phyloP scores from a whole-genome alignment of 2,329 filamentous ascomycete genomes.

The Colletotrichum lini region DNA sequence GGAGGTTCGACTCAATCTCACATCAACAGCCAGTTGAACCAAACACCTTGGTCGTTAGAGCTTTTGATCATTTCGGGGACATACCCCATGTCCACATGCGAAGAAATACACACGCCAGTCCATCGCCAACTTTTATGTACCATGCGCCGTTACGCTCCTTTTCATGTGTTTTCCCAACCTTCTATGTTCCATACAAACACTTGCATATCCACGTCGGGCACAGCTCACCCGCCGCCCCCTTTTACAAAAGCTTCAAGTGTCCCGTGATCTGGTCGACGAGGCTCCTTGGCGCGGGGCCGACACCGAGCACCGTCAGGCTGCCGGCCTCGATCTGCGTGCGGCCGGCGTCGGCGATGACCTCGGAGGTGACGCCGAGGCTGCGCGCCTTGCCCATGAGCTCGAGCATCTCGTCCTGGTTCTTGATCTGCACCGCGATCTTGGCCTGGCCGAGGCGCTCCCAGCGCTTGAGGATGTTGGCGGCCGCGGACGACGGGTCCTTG shows the following conservation, averaged over 20 bases:
- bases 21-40: not conserved
- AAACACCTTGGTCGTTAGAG: not conserved
- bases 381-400: conserved; percentile 82
- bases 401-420: conserved; percentile 87
- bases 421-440: conserved; percentile 93
- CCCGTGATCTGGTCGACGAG: conserved; percentile 90
- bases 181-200: conserved; percentile 23
- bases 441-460: conserved; percentile 93
- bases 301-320: conserved; percentile 91
- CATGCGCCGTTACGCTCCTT: conserved; percentile 36
- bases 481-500: conserved; percentile 64
- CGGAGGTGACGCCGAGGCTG: conserved; percentile 87
- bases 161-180: conserved; percentile 28
- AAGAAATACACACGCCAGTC: conserved; percentile 25
- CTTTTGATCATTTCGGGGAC: not conserved
- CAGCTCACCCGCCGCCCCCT: not conserved
- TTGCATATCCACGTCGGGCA: not conserved
- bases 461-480: conserved; percentile 77
- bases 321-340: conserved; percentile 96
- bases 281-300: conserved; percentile 86
- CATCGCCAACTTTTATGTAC: conserved; percentile 38
- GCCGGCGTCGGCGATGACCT: conserved; percentile 95
- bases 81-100: conserved; percentile 10
- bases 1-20: not conserved
- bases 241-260: conserved; percentile 83